phyloP scores from a whole-genome alignment of 306 rosid genomes.

The Prunus dulcis region DNA sequence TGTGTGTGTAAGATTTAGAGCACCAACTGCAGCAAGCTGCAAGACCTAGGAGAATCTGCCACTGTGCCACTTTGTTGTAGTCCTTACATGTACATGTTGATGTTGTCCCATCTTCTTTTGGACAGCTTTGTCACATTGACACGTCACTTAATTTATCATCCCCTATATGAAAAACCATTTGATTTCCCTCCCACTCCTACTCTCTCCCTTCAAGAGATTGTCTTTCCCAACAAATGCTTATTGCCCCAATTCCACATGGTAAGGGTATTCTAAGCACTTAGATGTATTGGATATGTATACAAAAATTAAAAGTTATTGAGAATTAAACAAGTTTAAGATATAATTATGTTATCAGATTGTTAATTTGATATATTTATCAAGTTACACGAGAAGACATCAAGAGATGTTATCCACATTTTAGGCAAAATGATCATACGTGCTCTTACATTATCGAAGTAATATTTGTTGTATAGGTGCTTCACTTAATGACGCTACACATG shows the following conservation, averaged over 20 bases:
- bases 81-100: constrained; percentile 18
- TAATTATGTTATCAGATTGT: no score
- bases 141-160: constrained; percentile 8
- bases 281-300: background rate
- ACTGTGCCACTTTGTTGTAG: constrained; percentile 11
- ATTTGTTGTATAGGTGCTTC: no score
- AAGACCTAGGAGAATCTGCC: background rate
- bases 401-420: no score
- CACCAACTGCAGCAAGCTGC: background rate
- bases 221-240: background rate
- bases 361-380: no score
- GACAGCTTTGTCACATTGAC: constrained; percentile 26
- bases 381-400: no score
- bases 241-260: constrained; percentile 14
- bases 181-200: background rate
- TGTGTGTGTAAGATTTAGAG: background rate
- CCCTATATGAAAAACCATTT: background rate
- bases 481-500: no score
- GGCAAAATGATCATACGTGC: no score
- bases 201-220: constrained; percentile 37
- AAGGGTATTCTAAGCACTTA: background rate
- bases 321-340: background rate
- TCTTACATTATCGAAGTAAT: no score
- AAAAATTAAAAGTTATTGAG: background rate
- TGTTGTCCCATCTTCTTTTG: constrained; percentile 25